Conservation (phyloP, 2,329 filamentous ascomycete species). For the Fusarium sp. region DNA sequence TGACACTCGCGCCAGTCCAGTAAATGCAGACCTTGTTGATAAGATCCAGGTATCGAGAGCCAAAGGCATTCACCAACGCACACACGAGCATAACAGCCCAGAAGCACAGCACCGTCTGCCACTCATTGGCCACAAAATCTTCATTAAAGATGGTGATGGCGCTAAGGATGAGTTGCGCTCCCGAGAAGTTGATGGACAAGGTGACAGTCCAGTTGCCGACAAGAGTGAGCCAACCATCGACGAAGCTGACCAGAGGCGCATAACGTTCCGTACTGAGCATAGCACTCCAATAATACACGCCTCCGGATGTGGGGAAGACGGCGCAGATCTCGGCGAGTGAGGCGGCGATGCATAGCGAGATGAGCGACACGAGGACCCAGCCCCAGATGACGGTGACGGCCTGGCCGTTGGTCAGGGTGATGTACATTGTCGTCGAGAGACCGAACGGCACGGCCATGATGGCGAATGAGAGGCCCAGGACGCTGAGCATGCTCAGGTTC, state of each 20-base stretch:
- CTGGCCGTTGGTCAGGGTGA: constrained; percentile 76
- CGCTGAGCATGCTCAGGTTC: constrained; percentile 62
- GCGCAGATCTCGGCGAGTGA: constrained; percentile 80
- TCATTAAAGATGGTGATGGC: constrained; percentile 75
- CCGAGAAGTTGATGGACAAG: constrained; percentile 78
- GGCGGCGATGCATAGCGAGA: constrained; percentile 77
- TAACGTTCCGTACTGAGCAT: constrained; percentile 71
- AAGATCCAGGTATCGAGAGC: constrained; percentile 67
- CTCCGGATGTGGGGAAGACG: constrained; percentile 71
- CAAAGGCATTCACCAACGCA: constrained; percentile 76
- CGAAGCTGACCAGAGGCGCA: constrained; percentile 74
- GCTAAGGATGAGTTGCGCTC: constrained; percentile 75
- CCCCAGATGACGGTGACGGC: constrained; percentile 82
- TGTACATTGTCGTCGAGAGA: constrained; percentile 60
- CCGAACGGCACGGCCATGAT: constrained; percentile 65
- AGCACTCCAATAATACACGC: constrained; percentile 81
- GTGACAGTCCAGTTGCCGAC: constrained; percentile 79
- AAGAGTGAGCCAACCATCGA: constrained; percentile 80
- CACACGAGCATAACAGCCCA: constrained; percentile 73
- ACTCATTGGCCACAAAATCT: constrained; percentile 68
- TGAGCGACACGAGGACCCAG: constrained; percentile 70
- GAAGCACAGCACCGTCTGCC: constrained; percentile 83
- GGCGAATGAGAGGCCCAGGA: constrained; percentile 63
- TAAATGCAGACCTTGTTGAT: constrained; percentile 79
- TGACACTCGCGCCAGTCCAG: constrained; percentile 78